Base-by-base conservation (phyloP, 768 basidiomycete genomes). In the Kwoniella dendrophila region DNA sequence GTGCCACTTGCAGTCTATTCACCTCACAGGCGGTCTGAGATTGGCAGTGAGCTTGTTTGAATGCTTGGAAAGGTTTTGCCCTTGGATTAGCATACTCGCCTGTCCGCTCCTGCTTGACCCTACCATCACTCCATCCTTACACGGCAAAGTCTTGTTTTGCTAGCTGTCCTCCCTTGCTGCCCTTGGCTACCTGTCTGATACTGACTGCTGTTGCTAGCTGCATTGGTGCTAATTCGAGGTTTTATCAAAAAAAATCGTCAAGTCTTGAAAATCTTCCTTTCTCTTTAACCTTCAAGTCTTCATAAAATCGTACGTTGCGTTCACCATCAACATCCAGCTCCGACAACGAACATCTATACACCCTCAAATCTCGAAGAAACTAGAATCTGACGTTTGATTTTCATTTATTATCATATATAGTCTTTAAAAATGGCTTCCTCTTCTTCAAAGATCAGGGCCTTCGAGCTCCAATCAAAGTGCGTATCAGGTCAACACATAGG, bases 401-500 rank as follows among this genome's bases (percentile, higher is more conserved):
- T 56, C 22, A 40, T 38, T 14, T 24, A 10, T 2, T 44, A n/a
- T 18, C 26, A 30, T 18, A 43, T 24, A 47, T 47, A 58, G 56
- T 41, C 22, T 24, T 45, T 44, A 36, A 66, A 67, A 61, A 77
- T 77, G 75, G 71, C 76, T 57, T 72, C 72, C 52, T 70, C 71
- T 50, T 71, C 71, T 44, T 66, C 65, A 56, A 79, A 79, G 63
- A 77, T 79, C 72, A 51, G 75, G 45, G 77, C 77, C 49, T 79
- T 77, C 74, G 77, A 79, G 77, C 77, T 79, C 50, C 77, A 79
- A 66, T 76, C 74, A 69, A 79, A 79, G 77, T 77, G 65, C 55
- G 74, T 75, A n/a, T n/a, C n/a, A n/a, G n/a, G n/a, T n/a, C n/a
- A n/a, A n/a, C n/a, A n/a, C n/a, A n/a, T n/a, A 47, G 48, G 36